A percentile compares a stretch with the other conserved stretches of the same genome.
phyloP scores from a whole-genome alignment of 441 rosid species.

The Raphanus hybrid region DNA sequence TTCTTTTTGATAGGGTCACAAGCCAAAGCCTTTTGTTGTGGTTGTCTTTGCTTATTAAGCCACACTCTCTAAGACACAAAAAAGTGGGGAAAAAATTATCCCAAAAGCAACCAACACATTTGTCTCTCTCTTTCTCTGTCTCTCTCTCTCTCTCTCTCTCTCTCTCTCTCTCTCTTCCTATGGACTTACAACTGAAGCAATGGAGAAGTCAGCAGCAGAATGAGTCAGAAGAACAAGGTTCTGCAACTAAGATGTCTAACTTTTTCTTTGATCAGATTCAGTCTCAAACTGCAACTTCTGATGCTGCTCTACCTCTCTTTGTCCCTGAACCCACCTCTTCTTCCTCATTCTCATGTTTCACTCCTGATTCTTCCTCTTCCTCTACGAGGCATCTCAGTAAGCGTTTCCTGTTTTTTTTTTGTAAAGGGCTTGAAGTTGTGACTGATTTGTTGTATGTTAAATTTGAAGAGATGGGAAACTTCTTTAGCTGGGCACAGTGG shows the following conservation, averaged over 20 bases:
- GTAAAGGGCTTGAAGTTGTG: neutral
- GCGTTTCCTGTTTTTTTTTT: conserved; percentile 15
- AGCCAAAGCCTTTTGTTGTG: conserved; percentile 37
- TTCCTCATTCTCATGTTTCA: conserved; percentile 57
- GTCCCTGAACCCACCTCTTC: conserved; percentile 53
- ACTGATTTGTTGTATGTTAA: too few species aligned
- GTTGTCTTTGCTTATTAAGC: conserved; percentile 44
- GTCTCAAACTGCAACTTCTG: conserved; percentile 39
- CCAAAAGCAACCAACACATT: conserved; percentile 44
- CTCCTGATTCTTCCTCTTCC: conserved; percentile 51
- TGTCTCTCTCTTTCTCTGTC: conserved; percentile 18
- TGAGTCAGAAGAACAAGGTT: conserved; percentile 61
- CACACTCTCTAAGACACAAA: conserved; percentile 29
- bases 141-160: conserved; percentile 27
- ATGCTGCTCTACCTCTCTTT: conserved; percentile 67
- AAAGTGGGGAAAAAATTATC: conserved; percentile 28
- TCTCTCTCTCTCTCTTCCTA: conserved; percentile 29
- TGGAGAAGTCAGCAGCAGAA: conserved; percentile 70
- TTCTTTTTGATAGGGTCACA: conserved; percentile 9
- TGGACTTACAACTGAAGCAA: conserved; percentile 92
- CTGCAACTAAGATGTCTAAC: conserved; percentile 69
- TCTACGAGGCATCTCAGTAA: conserved; percentile 52
- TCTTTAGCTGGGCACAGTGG: conserved; percentile 82
- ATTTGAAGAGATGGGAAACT: conserved; percentile 53
- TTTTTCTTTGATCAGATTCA: conserved; percentile 51